Conservation (phyloP, 352 stramenopile genomes). For the Globisporangium cederbergense region DNA sequence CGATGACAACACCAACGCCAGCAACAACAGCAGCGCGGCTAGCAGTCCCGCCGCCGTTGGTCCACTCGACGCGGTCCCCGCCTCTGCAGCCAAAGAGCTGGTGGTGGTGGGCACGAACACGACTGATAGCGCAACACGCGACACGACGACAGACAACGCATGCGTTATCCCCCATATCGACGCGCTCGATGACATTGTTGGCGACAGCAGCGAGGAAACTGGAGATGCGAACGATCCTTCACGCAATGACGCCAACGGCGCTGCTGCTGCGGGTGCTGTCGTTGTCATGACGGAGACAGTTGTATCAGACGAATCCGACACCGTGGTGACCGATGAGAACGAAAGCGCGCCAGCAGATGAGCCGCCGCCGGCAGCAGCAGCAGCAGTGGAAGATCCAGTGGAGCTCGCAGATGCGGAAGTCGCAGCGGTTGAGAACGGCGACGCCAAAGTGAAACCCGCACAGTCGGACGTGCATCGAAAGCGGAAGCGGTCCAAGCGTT, state of each 20-base stretch:
- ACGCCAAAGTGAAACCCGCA: neutral
- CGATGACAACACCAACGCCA: neutral
- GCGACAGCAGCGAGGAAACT: neutral
- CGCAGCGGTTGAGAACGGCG: neutral
- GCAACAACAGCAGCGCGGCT: conserved; percentile 1
- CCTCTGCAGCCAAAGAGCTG: conserved; percentile 1
- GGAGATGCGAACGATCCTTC: neutral
- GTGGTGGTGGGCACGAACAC: neutral
- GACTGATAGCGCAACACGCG: no score
- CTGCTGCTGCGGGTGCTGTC: neutral
- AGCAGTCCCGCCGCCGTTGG: conserved; percentile 1
- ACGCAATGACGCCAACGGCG: neutral
- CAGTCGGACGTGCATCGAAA: conserved; percentile 18
- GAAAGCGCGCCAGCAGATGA: conserved; percentile 10
- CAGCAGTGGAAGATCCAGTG: neutral
- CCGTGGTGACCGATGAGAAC: conserved; percentile 7
- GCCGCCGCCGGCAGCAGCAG: neutral
- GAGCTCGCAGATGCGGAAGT: neutral
- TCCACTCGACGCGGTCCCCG: neutral
- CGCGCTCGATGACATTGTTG: neutral
- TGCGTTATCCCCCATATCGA: neutral
- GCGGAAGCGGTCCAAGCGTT: conserved; percentile 46
- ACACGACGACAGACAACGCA: neutral
- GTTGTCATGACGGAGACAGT: neutral
- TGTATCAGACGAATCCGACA: conserved; percentile 14